Evolutionary conservation across 257 asterid species (phyloP).

Genomic region (Euphrasia confusa): DNA sequence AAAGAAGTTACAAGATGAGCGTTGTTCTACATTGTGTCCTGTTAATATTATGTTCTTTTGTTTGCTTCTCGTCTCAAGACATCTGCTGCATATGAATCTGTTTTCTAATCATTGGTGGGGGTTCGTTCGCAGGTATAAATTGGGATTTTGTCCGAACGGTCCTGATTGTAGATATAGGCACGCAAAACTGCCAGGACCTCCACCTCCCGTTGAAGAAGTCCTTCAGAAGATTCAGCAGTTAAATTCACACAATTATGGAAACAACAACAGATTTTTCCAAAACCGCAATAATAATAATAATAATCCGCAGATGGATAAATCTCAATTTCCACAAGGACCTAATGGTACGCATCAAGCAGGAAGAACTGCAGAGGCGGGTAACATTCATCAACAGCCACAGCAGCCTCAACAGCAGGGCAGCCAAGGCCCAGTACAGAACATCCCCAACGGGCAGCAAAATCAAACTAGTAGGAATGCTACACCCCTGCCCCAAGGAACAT

Average conservation of each 20-base stretch:
- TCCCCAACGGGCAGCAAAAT: constrained; percentile 54
- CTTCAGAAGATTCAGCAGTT: constrained; percentile 90
- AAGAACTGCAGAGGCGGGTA: constrained; percentile 45
- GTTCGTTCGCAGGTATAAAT: constrained; percentile 64
- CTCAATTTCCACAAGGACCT: constrained; percentile 46
- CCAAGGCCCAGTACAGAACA: constrained; percentile 55
- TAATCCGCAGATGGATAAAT: constrained; percentile 51
- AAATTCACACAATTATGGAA: constrained; percentile 57
- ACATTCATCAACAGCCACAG: constrained; percentile 41
- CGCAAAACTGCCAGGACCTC: constrained; percentile 93
- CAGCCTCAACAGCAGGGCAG: constrained; percentile 54
- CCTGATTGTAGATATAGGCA: constrained; percentile 97
- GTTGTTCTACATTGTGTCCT: too few species aligned
- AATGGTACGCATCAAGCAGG: constrained; percentile 44
- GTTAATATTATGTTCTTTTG: too few species aligned
- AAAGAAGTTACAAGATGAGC: too few species aligned
- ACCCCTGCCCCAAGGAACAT: constrained; percentile 93
- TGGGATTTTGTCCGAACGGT: constrained; percentile 98
- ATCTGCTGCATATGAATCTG: background rate
- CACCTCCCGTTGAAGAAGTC: constrained; percentile 90
- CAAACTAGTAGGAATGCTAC: constrained; percentile 60
- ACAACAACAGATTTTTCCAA: constrained; percentile 59
- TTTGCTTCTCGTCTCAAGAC: too few species aligned
- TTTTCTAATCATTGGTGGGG: constrained; percentile 20
- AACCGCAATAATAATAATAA: constrained; percentile 71